These are phyloP conservation scores for Trifolium pratense DNA, from an alignment of 306 rosid species.

Conservation along the genomic window DNA sequence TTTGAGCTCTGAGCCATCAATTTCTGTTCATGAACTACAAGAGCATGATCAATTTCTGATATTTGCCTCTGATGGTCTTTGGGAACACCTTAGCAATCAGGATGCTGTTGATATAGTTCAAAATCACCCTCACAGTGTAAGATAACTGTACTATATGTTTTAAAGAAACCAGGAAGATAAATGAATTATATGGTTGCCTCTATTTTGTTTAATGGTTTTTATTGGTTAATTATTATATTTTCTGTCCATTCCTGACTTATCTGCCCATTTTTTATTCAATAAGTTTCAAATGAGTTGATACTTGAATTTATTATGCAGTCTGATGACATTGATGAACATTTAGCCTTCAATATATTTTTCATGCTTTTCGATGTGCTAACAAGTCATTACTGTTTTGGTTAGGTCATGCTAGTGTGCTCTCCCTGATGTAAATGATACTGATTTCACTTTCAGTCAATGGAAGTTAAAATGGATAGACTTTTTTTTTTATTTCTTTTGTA, in stretches of 20 bases:
- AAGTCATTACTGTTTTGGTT: slow-evolving; percentile 26
- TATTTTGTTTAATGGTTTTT: slow-evolving; percentile 16
- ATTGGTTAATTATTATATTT: slow-evolving; percentile 6
- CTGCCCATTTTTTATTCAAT: slow-evolving; percentile 8
- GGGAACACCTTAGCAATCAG: slow-evolving; percentile 95
- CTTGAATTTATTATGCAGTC: slow-evolving; percentile 10
- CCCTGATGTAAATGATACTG: slow-evolving; percentile 25
- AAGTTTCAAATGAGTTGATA: slow-evolving; percentile 26
- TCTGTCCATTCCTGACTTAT: slow-evolving; percentile 20
- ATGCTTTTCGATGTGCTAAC: slow-evolving; percentile 12
- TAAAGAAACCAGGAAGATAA: slow-evolving; percentile 38
- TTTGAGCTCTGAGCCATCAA: slow-evolving; percentile 84
- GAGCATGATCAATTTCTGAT: slow-evolving; percentile 74
- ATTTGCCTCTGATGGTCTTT: slow-evolving; percentile 93
- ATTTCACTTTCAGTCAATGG: neutral
- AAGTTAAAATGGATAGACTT: neutral
- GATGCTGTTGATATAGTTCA: slow-evolving; percentile 87
- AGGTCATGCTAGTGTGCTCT: slow-evolving; percentile 25
- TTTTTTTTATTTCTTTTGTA: slow-evolving; percentile 9
- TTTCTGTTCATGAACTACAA: slow-evolving; percentile 74
- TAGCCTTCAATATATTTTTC: neutral
- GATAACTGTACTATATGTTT: slow-evolving; percentile 29
- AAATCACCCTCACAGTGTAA: slow-evolving; percentile 74
- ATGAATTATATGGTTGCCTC: slow-evolving; percentile 20
- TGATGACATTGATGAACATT: neutral